Conservation (phyloP, 768 basidiomycete species). For the Hebeloma cylindrosporum region DNA sequence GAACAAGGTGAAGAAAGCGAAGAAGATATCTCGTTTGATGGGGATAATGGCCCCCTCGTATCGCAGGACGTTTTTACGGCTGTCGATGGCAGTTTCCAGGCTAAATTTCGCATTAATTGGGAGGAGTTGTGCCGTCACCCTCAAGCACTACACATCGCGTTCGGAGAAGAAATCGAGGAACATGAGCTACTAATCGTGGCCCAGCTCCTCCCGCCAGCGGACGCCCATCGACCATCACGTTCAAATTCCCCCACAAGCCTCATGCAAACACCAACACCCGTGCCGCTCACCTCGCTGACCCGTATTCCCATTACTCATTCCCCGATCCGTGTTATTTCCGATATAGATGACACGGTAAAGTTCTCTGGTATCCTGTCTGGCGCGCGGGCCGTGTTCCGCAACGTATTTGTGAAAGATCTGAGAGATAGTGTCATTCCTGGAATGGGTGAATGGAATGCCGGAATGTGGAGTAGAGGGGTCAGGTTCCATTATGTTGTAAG, state of each 20-base stretch:
- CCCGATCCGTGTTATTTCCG: slow-evolving; percentile 80
- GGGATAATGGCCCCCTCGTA: slow-evolving; percentile 45
- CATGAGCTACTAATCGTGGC: slow-evolving; percentile 57
- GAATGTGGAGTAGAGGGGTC: slow-evolving; percentile 69
- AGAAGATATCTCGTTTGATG: slow-evolving; percentile 26
- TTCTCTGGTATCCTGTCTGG: slow-evolving; percentile 75
- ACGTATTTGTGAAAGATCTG: slow-evolving; percentile 88
- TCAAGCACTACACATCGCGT: slow-evolving; percentile 53
- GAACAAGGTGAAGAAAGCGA: slow-evolving; percentile 17
- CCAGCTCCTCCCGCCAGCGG: slow-evolving; percentile 39
- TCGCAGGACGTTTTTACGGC: slow-evolving; percentile 54
- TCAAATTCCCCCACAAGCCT: slow-evolving; percentile 3
- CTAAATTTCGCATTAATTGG: slow-evolving; percentile 65
- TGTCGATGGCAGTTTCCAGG: slow-evolving; percentile 73
- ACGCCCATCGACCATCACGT: slow-evolving; percentile 9
- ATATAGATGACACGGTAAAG: slow-evolving; percentile 94
- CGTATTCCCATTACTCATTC: slow-evolving; percentile 57
- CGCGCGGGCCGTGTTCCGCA: slow-evolving; percentile 79
- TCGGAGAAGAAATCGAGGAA: slow-evolving; percentile 50
- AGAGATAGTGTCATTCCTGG: slow-evolving; percentile 77
- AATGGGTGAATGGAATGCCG: slow-evolving; percentile 77
- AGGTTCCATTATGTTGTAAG: slow-evolving; percentile 88
- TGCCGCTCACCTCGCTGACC: slow-evolving; percentile 29
- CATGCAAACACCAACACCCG: slow-evolving; percentile 1
- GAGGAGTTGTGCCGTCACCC: slow-evolving; percentile 66